Evolutionary conservation across 2,329 filamentous ascomycete genomes (phyloP).

Genomic region (Didymosphaeria variabile): DNA sequence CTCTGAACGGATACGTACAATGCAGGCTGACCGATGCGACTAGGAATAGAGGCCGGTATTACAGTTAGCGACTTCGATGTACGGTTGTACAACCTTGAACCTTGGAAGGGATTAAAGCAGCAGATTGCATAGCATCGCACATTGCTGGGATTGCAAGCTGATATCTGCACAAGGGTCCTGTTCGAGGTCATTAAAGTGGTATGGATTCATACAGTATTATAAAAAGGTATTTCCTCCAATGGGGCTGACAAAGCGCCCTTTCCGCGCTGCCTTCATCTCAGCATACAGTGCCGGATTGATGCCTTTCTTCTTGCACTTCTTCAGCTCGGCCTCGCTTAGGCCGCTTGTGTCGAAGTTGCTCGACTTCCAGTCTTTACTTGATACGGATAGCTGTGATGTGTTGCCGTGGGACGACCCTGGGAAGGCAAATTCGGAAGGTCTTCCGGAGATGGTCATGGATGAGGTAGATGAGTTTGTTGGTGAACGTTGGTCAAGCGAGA

Average conservation of each 20-base stretch:
- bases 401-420: slow-evolving; percentile 18
- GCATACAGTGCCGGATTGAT: slow-evolving; percentile 58
- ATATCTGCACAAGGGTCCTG: slow-evolving; percentile 4
- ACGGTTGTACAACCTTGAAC: not conserved
- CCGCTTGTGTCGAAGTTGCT: slow-evolving; percentile 51
- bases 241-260: slow-evolving; percentile 49
- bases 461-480: slow-evolving; percentile 37
- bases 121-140: not conserved
- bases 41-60: slow-evolving; percentile 1
- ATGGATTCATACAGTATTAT: slow-evolving; percentile 19
- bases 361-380: slow-evolving; percentile 50
- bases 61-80: slow-evolving; percentile 1
- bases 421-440: slow-evolving; percentile 24
- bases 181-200: not conserved
- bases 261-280: slow-evolving; percentile 58
- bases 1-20: not conserved
- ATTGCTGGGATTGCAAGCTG: not conserved
- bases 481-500: slow-evolving; percentile 46
- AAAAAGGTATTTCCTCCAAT: slow-evolving; percentile 48
- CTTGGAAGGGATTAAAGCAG: slow-evolving; percentile 1
- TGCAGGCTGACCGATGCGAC: slow-evolving; percentile 14
- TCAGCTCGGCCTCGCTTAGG: slow-evolving; percentile 52
- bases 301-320: slow-evolving; percentile 57
- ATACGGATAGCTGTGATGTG: slow-evolving; percentile 24
- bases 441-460: slow-evolving; percentile 31